These are phyloP conservation scores for Spathaspora sp. DNA, from an alignment of 805 yeast species.

Conservation along the genomic window DNA sequence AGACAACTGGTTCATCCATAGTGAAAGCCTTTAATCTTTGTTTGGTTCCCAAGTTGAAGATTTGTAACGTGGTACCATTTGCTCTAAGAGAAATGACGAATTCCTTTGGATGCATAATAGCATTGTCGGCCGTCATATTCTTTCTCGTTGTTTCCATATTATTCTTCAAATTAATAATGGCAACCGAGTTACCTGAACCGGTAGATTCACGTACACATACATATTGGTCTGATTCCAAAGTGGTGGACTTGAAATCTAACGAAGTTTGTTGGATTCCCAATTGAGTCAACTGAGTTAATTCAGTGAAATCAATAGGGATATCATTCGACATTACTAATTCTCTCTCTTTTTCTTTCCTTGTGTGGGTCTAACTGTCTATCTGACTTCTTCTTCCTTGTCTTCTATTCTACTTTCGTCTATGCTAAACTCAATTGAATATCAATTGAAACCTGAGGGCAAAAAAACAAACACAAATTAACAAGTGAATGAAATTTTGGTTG, in stretches of 20 bases:
- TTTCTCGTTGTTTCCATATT: slow-evolving; percentile 80
- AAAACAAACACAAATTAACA: background rate
- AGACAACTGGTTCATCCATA: slow-evolving; percentile 83
- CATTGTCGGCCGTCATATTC: slow-evolving; percentile 95
- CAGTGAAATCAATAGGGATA: slow-evolving; percentile 96
- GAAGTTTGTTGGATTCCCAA: slow-evolving; percentile 83
- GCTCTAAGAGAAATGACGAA: slow-evolving; percentile 92
- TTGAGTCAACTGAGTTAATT: slow-evolving; percentile 82
- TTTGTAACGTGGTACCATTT: slow-evolving; percentile 92
- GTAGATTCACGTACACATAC: slow-evolving; percentile 73
- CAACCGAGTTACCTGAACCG: slow-evolving; percentile 77
- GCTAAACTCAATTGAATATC: background rate
- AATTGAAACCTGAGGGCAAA: background rate
- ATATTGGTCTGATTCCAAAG: slow-evolving; percentile 88
- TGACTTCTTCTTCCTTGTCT: background rate
- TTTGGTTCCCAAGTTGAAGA: slow-evolving; percentile 83
- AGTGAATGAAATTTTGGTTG: background rate
- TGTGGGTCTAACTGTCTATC: background rate
- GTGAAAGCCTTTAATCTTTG: slow-evolving; percentile 86
- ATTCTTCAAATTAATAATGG: slow-evolving; percentile 80
- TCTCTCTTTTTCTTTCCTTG: background rate
- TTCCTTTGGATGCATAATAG: slow-evolving; percentile 91
- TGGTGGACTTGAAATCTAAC: slow-evolving; percentile 89
- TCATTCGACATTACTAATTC: slow-evolving; percentile 36
- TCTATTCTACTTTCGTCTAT: background rate